phyloP scores from a whole-genome alignment of 2,329 filamentous ascomycete species.

The Beauveria sp. region DNA sequence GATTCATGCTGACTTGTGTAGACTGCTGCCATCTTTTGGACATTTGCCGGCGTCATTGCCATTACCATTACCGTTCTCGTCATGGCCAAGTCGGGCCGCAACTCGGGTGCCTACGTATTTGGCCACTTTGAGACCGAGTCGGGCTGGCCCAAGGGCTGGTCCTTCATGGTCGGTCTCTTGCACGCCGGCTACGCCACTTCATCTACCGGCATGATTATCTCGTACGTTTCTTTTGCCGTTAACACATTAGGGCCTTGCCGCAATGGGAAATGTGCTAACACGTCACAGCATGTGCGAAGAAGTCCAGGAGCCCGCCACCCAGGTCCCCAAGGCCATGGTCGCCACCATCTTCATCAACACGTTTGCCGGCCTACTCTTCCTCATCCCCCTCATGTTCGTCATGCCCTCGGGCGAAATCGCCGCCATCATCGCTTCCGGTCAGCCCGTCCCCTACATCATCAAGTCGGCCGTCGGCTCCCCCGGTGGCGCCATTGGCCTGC shows the following conservation, averaged over 20 bases:
- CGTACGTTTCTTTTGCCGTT: constrained; percentile 38
- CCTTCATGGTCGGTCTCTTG: constrained; percentile 64
- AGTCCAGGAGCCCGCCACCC: constrained; percentile 55
- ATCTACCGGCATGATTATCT: constrained; percentile 73
- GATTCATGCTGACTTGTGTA: constrained; percentile 20
- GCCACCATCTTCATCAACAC: constrained; percentile 59
- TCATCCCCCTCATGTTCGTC: constrained; percentile 63
- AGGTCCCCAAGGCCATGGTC: constrained; percentile 68
- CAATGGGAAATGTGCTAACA: neutral
- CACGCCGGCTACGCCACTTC: constrained; percentile 69
- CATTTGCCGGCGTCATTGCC: constrained; percentile 61
- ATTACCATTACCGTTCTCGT: constrained; percentile 55
- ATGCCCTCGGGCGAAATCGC: constrained; percentile 54
- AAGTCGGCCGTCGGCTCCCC: constrained; percentile 52
- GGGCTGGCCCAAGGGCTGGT: constrained; percentile 65
- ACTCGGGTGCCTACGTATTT: constrained; percentile 55
- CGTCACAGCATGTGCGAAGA: constrained; percentile 62
- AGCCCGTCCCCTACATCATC: constrained; percentile 59
- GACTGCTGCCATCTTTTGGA: constrained; percentile 69
- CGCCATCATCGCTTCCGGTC: constrained; percentile 43
- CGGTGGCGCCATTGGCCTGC: constrained; percentile 54
- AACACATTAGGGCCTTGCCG: too few relatives aligned
- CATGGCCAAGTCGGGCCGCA: constrained; percentile 61
- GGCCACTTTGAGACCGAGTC: constrained; percentile 60
- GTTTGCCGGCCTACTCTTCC: constrained; percentile 57